phyloP scores from a whole-genome alignment of 2,329 filamentous ascomycete species.

The Phyllosticta citribraziliensis region DNA sequence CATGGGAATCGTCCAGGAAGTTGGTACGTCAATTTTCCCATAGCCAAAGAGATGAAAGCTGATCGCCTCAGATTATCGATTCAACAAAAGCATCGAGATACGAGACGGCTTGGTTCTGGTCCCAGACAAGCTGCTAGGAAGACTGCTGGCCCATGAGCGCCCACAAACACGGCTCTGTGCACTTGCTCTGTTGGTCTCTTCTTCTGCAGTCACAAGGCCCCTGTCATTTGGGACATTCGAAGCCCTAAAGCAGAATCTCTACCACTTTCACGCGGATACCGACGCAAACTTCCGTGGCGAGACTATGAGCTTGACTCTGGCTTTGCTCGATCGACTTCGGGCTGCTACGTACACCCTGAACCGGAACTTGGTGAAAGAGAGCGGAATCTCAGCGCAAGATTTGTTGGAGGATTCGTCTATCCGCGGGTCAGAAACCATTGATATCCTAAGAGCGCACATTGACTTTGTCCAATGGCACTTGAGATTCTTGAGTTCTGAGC shows the following conservation, averaged over 20 bases:
- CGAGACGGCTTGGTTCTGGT: slow-evolving; percentile 37
- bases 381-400: background rate
- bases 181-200: slow-evolving; percentile 69
- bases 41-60: background rate
- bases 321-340: slow-evolving; percentile 62
- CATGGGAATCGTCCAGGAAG: slow-evolving; percentile 34
- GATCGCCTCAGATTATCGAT: slow-evolving; percentile 17
- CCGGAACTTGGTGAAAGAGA: slow-evolving; percentile 12
- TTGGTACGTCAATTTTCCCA: slow-evolving; percentile 18
- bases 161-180: slow-evolving; percentile 61
- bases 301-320: slow-evolving; percentile 62
- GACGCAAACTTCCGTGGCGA: slow-evolving; percentile 82
- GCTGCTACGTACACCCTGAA: slow-evolving; percentile 24
- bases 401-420: background rate
- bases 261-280: slow-evolving; percentile 68
- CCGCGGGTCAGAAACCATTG: slow-evolving; percentile 3
- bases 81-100: slow-evolving; percentile 18
- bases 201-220: slow-evolving; percentile 63
- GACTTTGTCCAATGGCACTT: slow-evolving; percentile 68
- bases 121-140: slow-evolving; percentile 37
- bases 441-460: slow-evolving; percentile 40
- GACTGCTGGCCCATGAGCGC: slow-evolving; percentile 27
- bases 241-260: slow-evolving; percentile 55
- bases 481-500: slow-evolving; percentile 59
- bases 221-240: slow-evolving; percentile 54